A percentile compares a stretch with the other conserved stretches of the same genome.
Conservation (phyloP, 306 rosid genomes). For the Potentilla sterilis region DNA sequence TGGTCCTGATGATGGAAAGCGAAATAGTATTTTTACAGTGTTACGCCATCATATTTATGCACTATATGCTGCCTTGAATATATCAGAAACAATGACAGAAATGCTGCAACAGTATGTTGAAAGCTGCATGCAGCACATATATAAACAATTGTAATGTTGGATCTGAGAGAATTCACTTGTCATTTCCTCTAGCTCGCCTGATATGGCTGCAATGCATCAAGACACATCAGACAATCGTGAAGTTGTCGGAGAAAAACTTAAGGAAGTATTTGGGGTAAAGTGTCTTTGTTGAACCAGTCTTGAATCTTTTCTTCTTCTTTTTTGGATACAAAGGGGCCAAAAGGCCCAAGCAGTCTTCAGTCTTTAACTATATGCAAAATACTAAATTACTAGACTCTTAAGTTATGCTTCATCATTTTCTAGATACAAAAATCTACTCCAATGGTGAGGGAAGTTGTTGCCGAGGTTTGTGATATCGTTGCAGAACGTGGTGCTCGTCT, state of each 20-base stretch:
- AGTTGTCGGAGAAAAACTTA: slow-evolving; percentile 55
- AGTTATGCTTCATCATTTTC: neutral
- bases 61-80: neutral
- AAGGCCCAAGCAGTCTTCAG: too few species aligned
- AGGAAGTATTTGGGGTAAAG: slow-evolving; percentile 53
- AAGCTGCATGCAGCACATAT: neutral
- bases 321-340: too few species aligned
- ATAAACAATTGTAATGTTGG: neutral
- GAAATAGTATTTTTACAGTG: neutral
- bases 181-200: slow-evolving; percentile 44
- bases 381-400: neutral
- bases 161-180: neutral
- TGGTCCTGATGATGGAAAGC: neutral
- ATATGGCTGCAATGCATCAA: slow-evolving; percentile 80
- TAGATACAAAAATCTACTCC: slow-evolving; percentile 42
- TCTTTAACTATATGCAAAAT: neutral
- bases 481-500: slow-evolving; percentile 63
- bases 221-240: slow-evolving; percentile 62
- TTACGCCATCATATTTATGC: neutral
- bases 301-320: neutral
- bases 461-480: slow-evolving; percentile 70
- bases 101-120: neutral
- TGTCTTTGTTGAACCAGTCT: slow-evolving; percentile 3
- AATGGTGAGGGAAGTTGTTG: slow-evolving; percentile 53
- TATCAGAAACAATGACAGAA: too few species aligned